phyloP scores from a whole-genome alignment of 2,329 filamentous ascomycete species.

The Graphiopsis chlorocephala region DNA sequence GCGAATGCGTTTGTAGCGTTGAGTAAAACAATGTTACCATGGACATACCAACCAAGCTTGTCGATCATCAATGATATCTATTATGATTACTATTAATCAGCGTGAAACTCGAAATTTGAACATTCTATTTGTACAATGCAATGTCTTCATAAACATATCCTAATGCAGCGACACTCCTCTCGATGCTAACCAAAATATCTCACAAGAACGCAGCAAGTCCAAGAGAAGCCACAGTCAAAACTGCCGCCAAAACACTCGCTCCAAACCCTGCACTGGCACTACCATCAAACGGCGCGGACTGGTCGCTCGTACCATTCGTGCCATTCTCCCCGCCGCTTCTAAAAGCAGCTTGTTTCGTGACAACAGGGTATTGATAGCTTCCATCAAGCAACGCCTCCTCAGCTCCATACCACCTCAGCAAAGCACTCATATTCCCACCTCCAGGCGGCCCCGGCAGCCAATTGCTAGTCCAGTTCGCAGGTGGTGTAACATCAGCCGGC shows the following conservation, averaged over 20 bases:
- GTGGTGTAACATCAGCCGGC: conserved; percentile 19
- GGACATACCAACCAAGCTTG: background rate
- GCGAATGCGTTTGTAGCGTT: background rate
- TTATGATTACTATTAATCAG: background rate
- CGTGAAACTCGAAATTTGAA: background rate
- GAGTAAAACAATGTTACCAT: background rate
- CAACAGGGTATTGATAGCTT: background rate
- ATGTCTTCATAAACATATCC: background rate
- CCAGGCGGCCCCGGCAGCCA: conserved; percentile 17
- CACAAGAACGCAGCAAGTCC: background rate
- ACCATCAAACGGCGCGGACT: background rate
- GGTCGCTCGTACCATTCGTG: background rate
- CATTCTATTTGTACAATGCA: background rate
- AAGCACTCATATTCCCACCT: background rate
- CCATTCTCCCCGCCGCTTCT: background rate
- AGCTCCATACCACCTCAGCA: conserved; percentile 8
- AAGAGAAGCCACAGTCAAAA: conserved; percentile 2
- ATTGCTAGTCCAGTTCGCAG: conserved; percentile 24
- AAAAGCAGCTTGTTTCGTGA: conserved; percentile 14
- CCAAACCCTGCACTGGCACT: background rate
- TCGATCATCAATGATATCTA: background rate
- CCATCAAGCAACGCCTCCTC: conserved; percentile 1
- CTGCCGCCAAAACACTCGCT: background rate
- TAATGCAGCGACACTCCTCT: background rate
- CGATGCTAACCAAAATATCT: background rate